Evolutionary conservation across 2,329 filamentous ascomycete species (phyloP), one percentile per base, ranked within the genome.

Genomic region (Calonectria ilicicola): DNA sequence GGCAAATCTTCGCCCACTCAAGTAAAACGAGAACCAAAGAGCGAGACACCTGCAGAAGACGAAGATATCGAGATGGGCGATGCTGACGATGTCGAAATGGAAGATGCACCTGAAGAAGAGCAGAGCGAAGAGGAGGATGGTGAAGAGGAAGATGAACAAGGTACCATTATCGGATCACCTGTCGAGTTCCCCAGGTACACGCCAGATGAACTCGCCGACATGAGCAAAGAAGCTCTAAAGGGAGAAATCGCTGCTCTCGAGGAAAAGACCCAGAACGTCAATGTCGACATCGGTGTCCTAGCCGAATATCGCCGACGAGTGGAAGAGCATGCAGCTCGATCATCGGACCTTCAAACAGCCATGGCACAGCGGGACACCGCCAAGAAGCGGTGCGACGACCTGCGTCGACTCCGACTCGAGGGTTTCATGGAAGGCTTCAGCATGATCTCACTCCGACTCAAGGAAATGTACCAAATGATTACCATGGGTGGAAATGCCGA

Each of bases 401-500:
- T 99, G 65, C 94, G 97, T 15, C 94, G 95, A 17, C 88, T 98
- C 63, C 94, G 97, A 35, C 89, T 98, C 9, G 96, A 98, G 79
- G 96, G 97, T 42, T 99, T 99, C 89, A 98, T 98, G 96, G 95
- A 97, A 82, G 97, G 97, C 46, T 98, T 99, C 87, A 93, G 93
- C 80, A 93, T 92, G 74, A 99, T 99, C 84, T 98, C 96, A 1
- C 89, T 98, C 27, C 94, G 96, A 1, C 89, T 99, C 56, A 99
- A 99, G 87, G 97, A 99, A 82, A 99, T 99, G 97, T 99, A 99
- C 86, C 97, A 99, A 83, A 98, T 99, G 96, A 99, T 99, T 83
- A 99, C 97, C 26, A 98, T 99, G 95, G 97, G 97, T 74, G 97
- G 97, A 69, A 99, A 99, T 80, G 97, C 97, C 0, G 97, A 99